These are phyloP conservation scores for Yamagishiella unicocca DNA, from an alignment of 139 green algal genomes.

Conservation along the genomic window DNA sequence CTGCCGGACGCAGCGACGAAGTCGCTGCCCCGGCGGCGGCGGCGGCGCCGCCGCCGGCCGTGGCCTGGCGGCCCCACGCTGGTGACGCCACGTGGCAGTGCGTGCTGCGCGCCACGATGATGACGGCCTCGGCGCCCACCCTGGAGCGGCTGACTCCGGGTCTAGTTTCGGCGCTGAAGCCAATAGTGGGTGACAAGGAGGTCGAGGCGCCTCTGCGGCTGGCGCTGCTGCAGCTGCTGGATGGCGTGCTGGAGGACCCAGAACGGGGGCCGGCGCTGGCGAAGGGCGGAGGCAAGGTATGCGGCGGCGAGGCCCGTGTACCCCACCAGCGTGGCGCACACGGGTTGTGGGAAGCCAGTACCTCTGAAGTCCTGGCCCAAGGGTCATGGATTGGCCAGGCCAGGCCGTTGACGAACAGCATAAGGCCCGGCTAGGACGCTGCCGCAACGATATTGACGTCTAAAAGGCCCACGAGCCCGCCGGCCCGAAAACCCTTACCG, in stretches of 20 bases:
- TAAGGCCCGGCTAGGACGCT: no score
- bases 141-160: constrained; percentile 25
- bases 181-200: constrained; percentile 45
- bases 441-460: no score
- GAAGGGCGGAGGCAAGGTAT: neutral
- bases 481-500: no score
- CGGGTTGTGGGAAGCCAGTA: no score
- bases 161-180: constrained; percentile 24
- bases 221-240: constrained; percentile 72
- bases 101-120: constrained; percentile 68
- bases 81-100: constrained; percentile 27
- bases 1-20: neutral
- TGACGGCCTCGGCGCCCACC: constrained; percentile 35
- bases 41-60: neutral
- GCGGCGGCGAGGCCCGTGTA: no score
- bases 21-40: neutral
- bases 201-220: constrained; percentile 53
- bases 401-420: no score
- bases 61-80: constrained; percentile 11
- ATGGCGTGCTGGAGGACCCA: constrained; percentile 71
- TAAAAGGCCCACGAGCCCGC: no score
- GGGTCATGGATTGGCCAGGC: no score
- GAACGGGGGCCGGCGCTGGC: constrained; percentile 15
- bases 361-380: no score
- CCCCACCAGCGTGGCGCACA: no score